Base-by-base conservation (phyloP, 2,329 filamentous ascomycete species). In the Sporothrix brunneoviolacea region DNA sequence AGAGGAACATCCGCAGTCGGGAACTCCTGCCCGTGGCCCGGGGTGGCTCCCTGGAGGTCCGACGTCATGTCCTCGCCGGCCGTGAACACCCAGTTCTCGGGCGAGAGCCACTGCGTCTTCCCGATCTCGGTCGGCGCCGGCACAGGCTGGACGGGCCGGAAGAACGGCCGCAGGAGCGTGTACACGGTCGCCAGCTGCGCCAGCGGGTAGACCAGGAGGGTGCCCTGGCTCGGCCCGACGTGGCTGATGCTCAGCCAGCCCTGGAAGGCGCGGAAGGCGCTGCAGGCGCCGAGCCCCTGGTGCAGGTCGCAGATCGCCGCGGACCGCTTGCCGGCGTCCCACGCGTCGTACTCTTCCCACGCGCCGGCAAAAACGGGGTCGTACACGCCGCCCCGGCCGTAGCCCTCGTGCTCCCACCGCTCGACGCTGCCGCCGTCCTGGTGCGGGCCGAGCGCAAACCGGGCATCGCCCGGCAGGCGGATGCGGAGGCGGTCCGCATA, bases 211-310 rank as follows among this genome's bases (percentile, higher is more conserved):
- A 95, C 86, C 38, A 88, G 74, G 47, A 96, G 68, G 0, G 90
- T 93, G 1, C 91, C 91, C 68, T 95, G 83, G 5, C 75, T 74
- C 0, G 88, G 86, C 0, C 75, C 81, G 0, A 82, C 84, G n/a
- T 72, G 69, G 52, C 84, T 89, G 76, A 96, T 84, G 53, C 79
- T 80, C 47, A 96, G 67, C 91, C 91, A 96, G 16, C 89, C 91
- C 68, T 96, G 91, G 65, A 88, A 91, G 76, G 89, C 86, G 35
- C 91, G 79, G 67, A 95, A 90, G 72, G 90, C 88, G 40, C 78
- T 84, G 67, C 88, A 95, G 1, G 86, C 83, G 0, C 91, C 90
- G 0, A 89, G 76, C 0, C 90, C 88, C 45, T 88, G 76, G 64
- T 96, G 93, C 30, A 91, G 69, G 65, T 95, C 84, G 54, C 80